Base-by-base conservation (phyloP, 495 filamentous ascomycete genomes). In the Penicillium chermesinum region DNA sequence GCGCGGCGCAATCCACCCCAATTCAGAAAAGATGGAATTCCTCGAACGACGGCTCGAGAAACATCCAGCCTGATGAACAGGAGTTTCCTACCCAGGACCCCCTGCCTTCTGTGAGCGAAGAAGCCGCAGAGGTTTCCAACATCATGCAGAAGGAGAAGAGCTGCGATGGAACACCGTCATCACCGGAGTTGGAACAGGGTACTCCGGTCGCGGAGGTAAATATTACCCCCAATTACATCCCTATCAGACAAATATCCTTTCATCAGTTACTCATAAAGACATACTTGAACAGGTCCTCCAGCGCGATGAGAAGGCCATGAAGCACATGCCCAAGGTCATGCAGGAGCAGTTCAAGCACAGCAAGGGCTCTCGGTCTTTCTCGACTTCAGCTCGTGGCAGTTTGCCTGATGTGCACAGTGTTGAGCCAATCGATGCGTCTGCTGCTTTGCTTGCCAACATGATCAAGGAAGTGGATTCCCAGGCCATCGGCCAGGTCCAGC, bases 321-420 rank as follows among this genome's bases (percentile, higher is more conserved):
- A 85, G 48, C 78, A 86, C 39, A 79, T 82, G 20, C 85, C 87
- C 18, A 75, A 85, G 63, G 77, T 88, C 5, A 74, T 89, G 63
- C 77, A 83, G 52, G 76, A 85, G 42, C 68, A 80, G 44, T 58
- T 77, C 4, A 70, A 75, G 42, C 56, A 57, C 21, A 61, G 67
- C 0, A 70, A 67, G 22, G 73, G 78, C 45, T 67, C 66, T 14
- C 73, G 82, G 39, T 77, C 79, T 0, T 84, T 79, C 62, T 84
- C 81, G 16, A 85, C 82, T 13, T 73, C 70, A 0, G 57, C 75
- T 10, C 58, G 72, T 18, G 74, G 66, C 36, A 47, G 46, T 37
- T 49, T 64, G 48, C 48, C 64, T 7, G 64, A 65, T n/a, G 33
- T 64, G 19, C 45, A 65, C 37, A 46, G 40, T 1, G 38, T 41